These are phyloP conservation scores for Jatropha multifida DNA, from an alignment of 441 rosid species.

Conservation along the genomic window DNA sequence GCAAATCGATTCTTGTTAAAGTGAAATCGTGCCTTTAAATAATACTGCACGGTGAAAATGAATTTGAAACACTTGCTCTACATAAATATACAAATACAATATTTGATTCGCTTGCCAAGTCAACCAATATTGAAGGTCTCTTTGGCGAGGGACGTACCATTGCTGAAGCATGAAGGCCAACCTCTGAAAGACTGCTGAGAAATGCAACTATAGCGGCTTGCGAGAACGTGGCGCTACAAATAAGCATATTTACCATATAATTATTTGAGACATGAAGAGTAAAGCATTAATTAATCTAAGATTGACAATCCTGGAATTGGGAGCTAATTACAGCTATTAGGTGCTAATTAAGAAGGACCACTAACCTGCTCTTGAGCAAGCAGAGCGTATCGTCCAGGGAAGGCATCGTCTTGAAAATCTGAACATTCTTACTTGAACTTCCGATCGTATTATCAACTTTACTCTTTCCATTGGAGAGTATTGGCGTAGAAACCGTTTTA, in stretches of 20 bases:
- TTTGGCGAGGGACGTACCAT: constrained; percentile 42
- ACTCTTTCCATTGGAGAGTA: constrained; percentile 33
- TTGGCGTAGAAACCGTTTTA: constrained; percentile 37
- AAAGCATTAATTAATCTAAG: neutral
- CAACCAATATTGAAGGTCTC: no score
- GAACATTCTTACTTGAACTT: constrained; percentile 24
- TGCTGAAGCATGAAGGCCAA: constrained; percentile 68
- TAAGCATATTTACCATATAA: neutral
- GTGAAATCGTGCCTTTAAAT: constrained; percentile 83
- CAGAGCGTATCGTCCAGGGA: constrained; percentile 53
- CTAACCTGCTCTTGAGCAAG: constrained; percentile 66
- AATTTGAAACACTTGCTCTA: neutral
- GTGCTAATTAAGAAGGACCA: neutral
- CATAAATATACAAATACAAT: neutral
- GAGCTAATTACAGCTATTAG: no score
- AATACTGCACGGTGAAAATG: constrained; percentile 49
- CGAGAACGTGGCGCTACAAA: constrained; percentile 57
- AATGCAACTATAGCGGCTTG: constrained; percentile 78
- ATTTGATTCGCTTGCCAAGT: neutral
- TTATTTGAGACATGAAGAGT: neutral
- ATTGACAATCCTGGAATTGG: no score
- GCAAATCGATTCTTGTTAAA: constrained; percentile 86
- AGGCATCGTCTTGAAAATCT: constrained; percentile 45
- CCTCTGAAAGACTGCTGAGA: constrained; percentile 67
- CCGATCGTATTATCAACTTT: constrained; percentile 30